Evolutionary conservation across 2,329 filamentous ascomycete species (phyloP).

Genomic region (Botrytis fragariae): DNA sequence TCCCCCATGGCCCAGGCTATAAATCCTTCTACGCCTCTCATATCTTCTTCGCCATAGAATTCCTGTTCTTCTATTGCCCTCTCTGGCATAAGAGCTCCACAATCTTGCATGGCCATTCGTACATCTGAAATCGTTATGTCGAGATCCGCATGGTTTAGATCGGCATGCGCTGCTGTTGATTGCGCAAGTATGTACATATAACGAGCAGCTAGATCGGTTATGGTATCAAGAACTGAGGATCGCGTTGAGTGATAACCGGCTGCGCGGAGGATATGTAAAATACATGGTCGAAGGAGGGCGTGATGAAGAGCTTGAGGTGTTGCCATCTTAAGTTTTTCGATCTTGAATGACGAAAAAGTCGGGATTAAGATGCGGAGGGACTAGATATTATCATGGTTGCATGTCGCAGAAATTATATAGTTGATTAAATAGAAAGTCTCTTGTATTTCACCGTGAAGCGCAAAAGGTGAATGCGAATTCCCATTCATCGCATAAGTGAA

Average conservation of each 20-base stretch:
- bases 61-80: constrained; percentile 63
- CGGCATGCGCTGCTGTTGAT: constrained; percentile 68
- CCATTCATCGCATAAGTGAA: constrained; percentile 5
- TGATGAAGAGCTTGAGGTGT: constrained; percentile 59
- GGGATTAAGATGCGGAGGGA: constrained; percentile 26
- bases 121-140: constrained; percentile 71
- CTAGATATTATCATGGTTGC: constrained; percentile 33
- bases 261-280: constrained; percentile 88
- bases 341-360: constrained; percentile 21
- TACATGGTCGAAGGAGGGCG: constrained; percentile 78
- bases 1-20: constrained; percentile 74
- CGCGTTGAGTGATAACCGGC: constrained; percentile 84
- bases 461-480: not conserved
- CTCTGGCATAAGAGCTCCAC: constrained; percentile 70
- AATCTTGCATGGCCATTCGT: constrained; percentile 80
- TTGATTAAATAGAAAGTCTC: not conserved
- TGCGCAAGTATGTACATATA: constrained; percentile 76
- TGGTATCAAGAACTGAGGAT: constrained; percentile 77
- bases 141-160: constrained; percentile 58
- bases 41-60: constrained; percentile 69
- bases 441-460: not conserved
- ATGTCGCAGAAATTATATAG: constrained; percentile 7
- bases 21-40: constrained; percentile 74
- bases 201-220: constrained; percentile 82
- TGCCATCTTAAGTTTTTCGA: constrained; percentile 31